Evolutionary conservation across 2,329 filamentous ascomycete species (phyloP), one percentile per base, ranked within the genome.

Genomic region (Xylariomycetidae sp.): DNA sequence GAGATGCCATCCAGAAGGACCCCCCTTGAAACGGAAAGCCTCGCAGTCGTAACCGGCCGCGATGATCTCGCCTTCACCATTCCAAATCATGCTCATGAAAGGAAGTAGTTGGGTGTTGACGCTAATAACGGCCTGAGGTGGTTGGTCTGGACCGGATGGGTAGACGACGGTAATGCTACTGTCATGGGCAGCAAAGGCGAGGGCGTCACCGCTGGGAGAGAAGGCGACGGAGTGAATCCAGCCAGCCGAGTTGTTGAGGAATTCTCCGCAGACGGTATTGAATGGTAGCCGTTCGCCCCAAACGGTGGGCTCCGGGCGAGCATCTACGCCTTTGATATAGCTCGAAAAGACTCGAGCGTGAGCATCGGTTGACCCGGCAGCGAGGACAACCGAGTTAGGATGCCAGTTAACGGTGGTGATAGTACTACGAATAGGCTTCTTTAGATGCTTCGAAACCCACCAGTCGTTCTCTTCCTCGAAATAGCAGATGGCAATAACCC

Each of bases 391-490:
- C 8, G 86, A 94, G 72, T 98, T 98, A 22, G 92, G 92, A 63
- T 98, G 92, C 92, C 92, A 98, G 37, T 84, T 82, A 27, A 98
- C 80, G 12, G 85, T 88, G 36, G 92, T 97, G 53, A 98, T 90
- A 37, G 92, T 98, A 60, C 88, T 95, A 48, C 90, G 85, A 53
- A 98, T 94, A 14, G 92, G 92, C 76, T 97, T 98, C 79, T 97
- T 97, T 57, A 98, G 68, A 66, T 98, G 92, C 74, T 98, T 98
- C 23, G 89, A 96, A 26, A 98, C 90, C 92, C 92, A 98, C 92
- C 92, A 98, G 70, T 98, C 89, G 64, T 98, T 96, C 64, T 98
- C 92, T 61, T 95, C 87, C 58, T 98, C 92, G 52, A 98, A 98
- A 70, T 97, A 97, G 73, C 92, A 98, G 50, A 97, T 77, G 25